These are phyloP conservation scores for Sporothrix schenckii DNA, from an alignment of 2,329 filamentous ascomycete genomes.

Conservation along the genomic window DNA sequence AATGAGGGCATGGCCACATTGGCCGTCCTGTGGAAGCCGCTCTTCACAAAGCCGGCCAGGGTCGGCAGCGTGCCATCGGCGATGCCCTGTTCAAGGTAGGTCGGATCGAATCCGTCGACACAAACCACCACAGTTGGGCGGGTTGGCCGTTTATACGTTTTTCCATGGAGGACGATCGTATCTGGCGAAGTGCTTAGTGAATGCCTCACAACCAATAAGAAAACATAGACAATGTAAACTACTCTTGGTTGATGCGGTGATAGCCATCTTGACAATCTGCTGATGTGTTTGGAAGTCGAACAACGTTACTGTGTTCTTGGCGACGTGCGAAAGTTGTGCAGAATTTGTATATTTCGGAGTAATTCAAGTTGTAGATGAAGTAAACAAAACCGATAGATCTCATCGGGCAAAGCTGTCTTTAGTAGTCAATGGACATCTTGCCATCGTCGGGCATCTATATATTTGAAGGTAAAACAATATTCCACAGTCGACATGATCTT, in stretches of 20 bases:
- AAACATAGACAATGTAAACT: background rate
- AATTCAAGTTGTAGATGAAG: background rate
- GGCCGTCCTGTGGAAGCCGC: constrained; percentile 47
- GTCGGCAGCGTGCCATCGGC: constrained; percentile 44
- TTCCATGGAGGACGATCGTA: constrained; percentile 16
- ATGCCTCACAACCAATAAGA: no score
- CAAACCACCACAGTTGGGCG: constrained; percentile 48
- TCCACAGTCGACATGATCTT: background rate
- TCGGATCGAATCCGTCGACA: constrained; percentile 50
- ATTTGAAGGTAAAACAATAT: background rate
- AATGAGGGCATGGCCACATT: constrained; percentile 49
- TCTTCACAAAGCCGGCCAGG: constrained; percentile 41
- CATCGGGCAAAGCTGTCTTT: constrained; percentile 1
- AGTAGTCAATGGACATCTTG: background rate
- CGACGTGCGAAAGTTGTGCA: background rate
- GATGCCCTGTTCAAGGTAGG: constrained; percentile 46
- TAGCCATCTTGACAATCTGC: background rate
- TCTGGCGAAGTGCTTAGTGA: background rate
- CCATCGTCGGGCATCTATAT: background rate
- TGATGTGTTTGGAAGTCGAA: background rate
- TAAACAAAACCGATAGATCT: background rate
- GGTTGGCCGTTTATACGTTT: constrained; percentile 11
- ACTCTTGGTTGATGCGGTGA: background rate
- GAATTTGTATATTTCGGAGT: background rate
- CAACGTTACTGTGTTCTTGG: background rate